These are phyloP conservation scores for Suhomyces emberorum DNA, from an alignment of 805 yeast species.

Conservation along the genomic window DNA sequence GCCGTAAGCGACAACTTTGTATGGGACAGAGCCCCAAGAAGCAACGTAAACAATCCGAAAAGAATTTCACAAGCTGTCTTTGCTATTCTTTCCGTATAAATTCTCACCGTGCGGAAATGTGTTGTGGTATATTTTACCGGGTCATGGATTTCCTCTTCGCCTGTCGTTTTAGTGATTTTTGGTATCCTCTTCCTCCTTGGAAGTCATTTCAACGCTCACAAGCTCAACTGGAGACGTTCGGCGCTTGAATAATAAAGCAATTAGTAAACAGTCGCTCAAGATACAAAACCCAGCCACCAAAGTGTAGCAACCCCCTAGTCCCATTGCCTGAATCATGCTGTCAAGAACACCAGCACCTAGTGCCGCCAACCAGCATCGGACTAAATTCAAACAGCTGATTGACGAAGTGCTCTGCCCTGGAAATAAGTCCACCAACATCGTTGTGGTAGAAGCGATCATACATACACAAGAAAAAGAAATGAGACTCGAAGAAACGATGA, in stretches of 20 bases:
- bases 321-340: conserved; percentile 53
- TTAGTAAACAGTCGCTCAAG: conserved; percentile 2
- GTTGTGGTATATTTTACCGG: too few relatives aligned
- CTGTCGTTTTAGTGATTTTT: too few relatives aligned
- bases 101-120: too few relatives aligned
- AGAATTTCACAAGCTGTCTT: too few relatives aligned
- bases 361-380: conserved; percentile 70
- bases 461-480: conserved; percentile 56
- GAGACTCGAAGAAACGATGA: conserved; percentile 55
- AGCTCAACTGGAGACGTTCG: too few relatives aligned
- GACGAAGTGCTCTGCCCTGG: conserved; percentile 72
- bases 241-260: neutral
- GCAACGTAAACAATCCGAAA: too few relatives aligned
- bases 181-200: too few relatives aligned
- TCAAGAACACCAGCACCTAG: conserved; percentile 63
- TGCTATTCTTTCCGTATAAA: too few relatives aligned
- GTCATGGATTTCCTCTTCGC: too few relatives aligned
- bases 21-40: too few relatives aligned
- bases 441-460: conserved; percentile 54
- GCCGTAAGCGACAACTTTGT: too few relatives aligned
- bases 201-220: neutral
- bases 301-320: conserved; percentile 73
- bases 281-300: conserved; percentile 54
- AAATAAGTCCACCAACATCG: conserved; percentile 68
- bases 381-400: conserved; percentile 65